These are phyloP conservation scores for Microthyrium microscopicum DNA, from an alignment of 2,329 filamentous ascomycete genomes.

Conservation along the genomic window DNA sequence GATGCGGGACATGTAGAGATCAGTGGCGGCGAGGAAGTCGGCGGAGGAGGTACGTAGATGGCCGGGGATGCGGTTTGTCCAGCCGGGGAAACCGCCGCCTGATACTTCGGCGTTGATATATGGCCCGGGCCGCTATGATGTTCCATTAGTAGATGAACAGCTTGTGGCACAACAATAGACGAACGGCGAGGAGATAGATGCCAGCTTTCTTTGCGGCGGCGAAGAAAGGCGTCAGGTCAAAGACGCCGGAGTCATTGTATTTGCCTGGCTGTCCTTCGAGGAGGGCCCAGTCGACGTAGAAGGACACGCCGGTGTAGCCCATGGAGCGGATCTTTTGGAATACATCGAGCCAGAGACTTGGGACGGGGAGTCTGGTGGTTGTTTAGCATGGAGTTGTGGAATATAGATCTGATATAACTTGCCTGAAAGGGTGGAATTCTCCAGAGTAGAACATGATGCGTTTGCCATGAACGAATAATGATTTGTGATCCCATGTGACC, in stretches of 20 bases:
- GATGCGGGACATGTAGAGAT: constrained; percentile 44
- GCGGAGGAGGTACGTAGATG: constrained; percentile 44
- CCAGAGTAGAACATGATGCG: constrained; percentile 56
- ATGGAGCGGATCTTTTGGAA: constrained; percentile 72
- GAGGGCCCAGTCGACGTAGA: constrained; percentile 66
- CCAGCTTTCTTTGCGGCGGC: constrained; percentile 56
- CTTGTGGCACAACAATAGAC: constrained; percentile 5
- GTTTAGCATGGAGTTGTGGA: neutral
- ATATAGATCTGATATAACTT: neutral
- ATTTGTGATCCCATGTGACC: constrained; percentile 58
- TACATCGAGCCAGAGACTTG: constrained; percentile 49
- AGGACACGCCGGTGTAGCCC: constrained; percentile 64
- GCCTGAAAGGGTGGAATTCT: constrained; percentile 55
- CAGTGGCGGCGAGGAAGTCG: constrained; percentile 47
- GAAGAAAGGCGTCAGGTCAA: constrained; percentile 59
- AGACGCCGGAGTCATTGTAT: constrained; percentile 55
- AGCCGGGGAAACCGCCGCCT: constrained; percentile 67
- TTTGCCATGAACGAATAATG: constrained; percentile 52
- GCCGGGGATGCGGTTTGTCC: constrained; percentile 54
- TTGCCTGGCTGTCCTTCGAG: constrained; percentile 56
- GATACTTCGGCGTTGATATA: constrained; percentile 67
- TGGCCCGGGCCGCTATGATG: constrained; percentile 37
- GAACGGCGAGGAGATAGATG: constrained; percentile 54
- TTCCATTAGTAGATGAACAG: too few relatives aligned
- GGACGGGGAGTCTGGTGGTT: constrained; percentile 37